Conservation (phyloP, 1,284 basidiomycete genomes). For the Sanghuangporus weigelae region DNA sequence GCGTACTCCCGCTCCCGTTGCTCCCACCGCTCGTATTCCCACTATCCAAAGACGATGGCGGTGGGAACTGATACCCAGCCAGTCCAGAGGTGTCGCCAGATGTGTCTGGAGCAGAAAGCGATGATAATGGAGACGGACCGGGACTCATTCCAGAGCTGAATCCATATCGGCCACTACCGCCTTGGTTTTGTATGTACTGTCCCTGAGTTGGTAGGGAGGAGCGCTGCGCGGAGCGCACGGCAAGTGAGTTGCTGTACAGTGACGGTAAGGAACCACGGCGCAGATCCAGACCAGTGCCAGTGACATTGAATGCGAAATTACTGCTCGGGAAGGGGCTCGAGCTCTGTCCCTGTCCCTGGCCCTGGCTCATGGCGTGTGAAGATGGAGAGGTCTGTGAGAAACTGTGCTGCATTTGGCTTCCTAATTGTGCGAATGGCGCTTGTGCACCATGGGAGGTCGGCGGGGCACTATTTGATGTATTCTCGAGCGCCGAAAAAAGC, state of each 20-base stretch:
- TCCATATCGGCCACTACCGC: neutral
- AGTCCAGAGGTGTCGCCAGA: neutral
- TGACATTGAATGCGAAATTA: slow-evolving; percentile 1
- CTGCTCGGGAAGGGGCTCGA: neutral
- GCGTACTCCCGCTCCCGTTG: neutral
- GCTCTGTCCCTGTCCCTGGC: slow-evolving; percentile 1
- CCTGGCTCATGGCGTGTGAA: neutral
- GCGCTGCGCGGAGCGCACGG: slow-evolving; percentile 27
- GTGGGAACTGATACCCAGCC: slow-evolving; percentile 17
- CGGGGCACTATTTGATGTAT: slow-evolving; percentile 4
- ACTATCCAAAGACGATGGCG: neutral
- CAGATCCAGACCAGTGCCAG: slow-evolving; percentile 36
- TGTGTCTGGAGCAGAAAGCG: neutral
- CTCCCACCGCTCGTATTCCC: neutral
- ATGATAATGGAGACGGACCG: neutral
- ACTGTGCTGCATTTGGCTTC: neutral
- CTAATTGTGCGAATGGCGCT: neutral
- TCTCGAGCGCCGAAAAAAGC: slow-evolving; percentile 8
- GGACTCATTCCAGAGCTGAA: neutral
- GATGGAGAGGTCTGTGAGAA: neutral
- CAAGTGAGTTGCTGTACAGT: slow-evolving; percentile 44
- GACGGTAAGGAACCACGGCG: slow-evolving; percentile 63
- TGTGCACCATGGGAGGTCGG: slow-evolving; percentile 2
- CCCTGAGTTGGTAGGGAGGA: slow-evolving; percentile 17
- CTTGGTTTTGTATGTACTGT: neutral